Conservation (phyloP, 352 stramenopile species). For the Aphanomyces stellatus region DNA sequence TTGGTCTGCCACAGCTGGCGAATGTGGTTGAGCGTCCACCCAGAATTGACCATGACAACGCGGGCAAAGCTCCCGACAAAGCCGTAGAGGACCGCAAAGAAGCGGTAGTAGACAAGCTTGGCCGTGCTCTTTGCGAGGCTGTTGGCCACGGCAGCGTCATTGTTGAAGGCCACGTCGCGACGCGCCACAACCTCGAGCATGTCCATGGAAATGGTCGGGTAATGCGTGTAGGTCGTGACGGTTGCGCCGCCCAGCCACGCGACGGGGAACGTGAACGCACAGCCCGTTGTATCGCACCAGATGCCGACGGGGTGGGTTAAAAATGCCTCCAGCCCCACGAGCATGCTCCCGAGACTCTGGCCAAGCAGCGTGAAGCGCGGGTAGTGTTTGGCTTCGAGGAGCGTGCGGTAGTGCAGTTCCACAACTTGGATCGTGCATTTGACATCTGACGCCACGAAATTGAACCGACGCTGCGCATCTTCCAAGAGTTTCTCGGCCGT, state of each 20-base stretch:
- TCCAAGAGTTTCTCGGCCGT: constrained; percentile 56
- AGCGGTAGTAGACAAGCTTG: constrained; percentile 95
- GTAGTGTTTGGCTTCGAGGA: constrained; percentile 74
- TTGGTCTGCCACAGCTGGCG: constrained; percentile 82
- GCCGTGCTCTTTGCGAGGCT: constrained; percentile 70
- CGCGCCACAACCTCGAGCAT: constrained; percentile 95
- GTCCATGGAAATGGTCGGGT: constrained; percentile 98
- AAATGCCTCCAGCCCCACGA: constrained; percentile 85
- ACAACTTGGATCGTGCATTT: constrained; percentile 46
- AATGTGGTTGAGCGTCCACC: constrained; percentile 97
- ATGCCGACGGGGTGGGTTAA: constrained; percentile 71
- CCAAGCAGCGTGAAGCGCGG: constrained; percentile 92
- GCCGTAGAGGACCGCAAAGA: constrained; percentile 92
- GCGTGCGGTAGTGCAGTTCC: constrained; percentile 43
- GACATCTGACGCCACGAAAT: constrained; percentile 14
- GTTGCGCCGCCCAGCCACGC: constrained; percentile 76
- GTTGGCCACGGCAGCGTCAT: constrained; percentile 70
- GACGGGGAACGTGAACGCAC: constrained; percentile 94
- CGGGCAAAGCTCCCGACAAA: constrained; percentile 77
- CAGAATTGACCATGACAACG: constrained; percentile 97
- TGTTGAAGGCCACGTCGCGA: constrained; percentile 91
- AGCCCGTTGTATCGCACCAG: constrained; percentile 97
- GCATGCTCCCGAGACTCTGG: constrained; percentile 92
- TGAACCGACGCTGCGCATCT: constrained; percentile 73
- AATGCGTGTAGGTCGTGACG: constrained; percentile 97